A percentile compares a stretch with the other conserved stretches of the same genome.
Conservation (phyloP, 192 early-diverging fungal species). For the Dissophora ornata region DNA sequence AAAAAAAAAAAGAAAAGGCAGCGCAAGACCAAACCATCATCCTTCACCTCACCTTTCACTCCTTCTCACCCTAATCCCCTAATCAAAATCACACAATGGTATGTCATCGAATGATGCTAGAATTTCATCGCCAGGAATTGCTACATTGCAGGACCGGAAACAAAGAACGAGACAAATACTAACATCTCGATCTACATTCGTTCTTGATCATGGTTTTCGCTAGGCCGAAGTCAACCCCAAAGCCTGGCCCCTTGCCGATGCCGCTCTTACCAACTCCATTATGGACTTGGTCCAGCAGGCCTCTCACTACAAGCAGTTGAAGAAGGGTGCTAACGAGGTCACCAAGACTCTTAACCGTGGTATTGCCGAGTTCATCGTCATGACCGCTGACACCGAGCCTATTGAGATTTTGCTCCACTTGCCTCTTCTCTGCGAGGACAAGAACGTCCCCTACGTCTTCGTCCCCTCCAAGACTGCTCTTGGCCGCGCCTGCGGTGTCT, state of each 20-base stretch:
- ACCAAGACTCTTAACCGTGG: slow-evolving; percentile 99
- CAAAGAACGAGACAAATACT: neutral
- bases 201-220: neutral
- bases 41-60: neutral
- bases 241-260: slow-evolving; percentile 93
- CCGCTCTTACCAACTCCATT: slow-evolving; percentile 90
- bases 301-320: slow-evolving; percentile 99
- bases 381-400: slow-evolving; percentile 98
- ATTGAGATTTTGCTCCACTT: slow-evolving; percentile 98
- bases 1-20: no score
- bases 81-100: slow-evolving; percentile 6
- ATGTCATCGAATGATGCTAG: slow-evolving; percentile 3
- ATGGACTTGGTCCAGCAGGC: slow-evolving; percentile 99
- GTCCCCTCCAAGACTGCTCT: slow-evolving; percentile 96
- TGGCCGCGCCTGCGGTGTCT: slow-evolving; percentile 97
- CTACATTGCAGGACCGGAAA: neutral
- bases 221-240: slow-evolving; percentile 69
- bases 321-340: slow-evolving; percentile 99
- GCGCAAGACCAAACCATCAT: no score
- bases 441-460: slow-evolving; percentile 99
- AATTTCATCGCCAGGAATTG: no score
- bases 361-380: slow-evolving; percentile 98
- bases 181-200: neutral
- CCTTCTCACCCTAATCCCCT: no score
- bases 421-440: slow-evolving; percentile 98